Evolutionary conservation across 352 stramenopile species (phyloP).

Genomic region (Globisporangium viniferum): DNA sequence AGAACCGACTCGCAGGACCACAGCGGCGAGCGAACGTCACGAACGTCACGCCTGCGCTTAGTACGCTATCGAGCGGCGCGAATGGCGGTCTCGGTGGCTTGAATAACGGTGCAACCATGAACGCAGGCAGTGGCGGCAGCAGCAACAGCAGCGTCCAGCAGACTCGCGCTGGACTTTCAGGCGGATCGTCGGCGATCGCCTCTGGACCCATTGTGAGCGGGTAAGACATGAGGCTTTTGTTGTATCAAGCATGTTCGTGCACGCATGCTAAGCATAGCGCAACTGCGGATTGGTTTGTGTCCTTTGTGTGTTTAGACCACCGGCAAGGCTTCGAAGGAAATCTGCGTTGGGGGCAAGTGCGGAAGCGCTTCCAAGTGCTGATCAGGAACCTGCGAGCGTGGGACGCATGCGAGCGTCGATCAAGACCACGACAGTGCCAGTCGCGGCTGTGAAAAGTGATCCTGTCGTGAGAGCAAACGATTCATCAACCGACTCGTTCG

Average conservation of each 20-base stretch:
- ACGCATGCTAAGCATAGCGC: background rate
- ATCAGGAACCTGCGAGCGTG: background rate
- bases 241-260: background rate
- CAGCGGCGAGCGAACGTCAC: constrained; percentile 9
- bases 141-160: constrained; percentile 2
- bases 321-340: constrained; percentile 5
- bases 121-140: background rate
- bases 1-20: constrained; percentile 25
- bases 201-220: constrained; percentile 9
- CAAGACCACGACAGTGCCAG: constrained; percentile 4
- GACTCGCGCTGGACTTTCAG: background rate
- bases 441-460: background rate
- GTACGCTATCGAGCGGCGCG: background rate
- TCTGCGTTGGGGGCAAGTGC: background rate
- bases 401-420: constrained; percentile 10
- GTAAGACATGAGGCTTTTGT: background rate
- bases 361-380: background rate
- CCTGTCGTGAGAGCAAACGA: background rate
- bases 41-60: background rate
- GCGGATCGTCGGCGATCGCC: background rate
- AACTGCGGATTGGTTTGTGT: background rate
- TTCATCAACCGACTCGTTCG: background rate
- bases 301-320: background rate
- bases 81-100: background rate
- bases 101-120: background rate